Percentiles rank a stretch among this genome's conserved stretches.
phyloP scores from a whole-genome alignment of 2,329 filamentous ascomycete species.

The Lachnum nothofagi region DNA sequence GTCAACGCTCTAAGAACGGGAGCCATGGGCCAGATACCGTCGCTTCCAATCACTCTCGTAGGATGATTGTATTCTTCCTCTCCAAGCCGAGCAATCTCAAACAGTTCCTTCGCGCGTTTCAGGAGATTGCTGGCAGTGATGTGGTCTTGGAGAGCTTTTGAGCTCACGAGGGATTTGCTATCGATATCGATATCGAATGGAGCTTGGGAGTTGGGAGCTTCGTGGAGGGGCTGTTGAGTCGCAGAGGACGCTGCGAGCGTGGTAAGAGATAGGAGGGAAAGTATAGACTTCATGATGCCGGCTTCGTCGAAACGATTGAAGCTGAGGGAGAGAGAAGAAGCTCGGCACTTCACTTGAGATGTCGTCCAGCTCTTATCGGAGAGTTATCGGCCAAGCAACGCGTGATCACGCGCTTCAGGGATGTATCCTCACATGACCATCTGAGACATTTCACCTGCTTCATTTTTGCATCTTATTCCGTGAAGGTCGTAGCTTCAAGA shows the following conservation, averaged over 20 bases:
- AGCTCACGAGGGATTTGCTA: conserved; percentile 37
- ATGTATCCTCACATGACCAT: not conserved
- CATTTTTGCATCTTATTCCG: too few relatives aligned
- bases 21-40: conserved; percentile 40
- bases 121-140: conserved; percentile 55
- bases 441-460: conserved; percentile 2
- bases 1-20: conserved; percentile 7
- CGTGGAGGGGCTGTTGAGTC: conserved; percentile 10
- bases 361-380: not conserved
- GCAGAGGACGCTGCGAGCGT: conserved; percentile 10
- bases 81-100: conserved; percentile 54
- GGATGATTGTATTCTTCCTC: conserved; percentile 61
- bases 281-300: conserved; percentile 8
- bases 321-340: not conserved
- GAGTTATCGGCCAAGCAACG: conserved; percentile 3
- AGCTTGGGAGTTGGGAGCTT: not conserved
- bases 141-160: conserved; percentile 49
- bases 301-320: not conserved
- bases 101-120: conserved; percentile 56
- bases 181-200: conserved; percentile 4
- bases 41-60: conserved; percentile 65
- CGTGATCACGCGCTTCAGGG: not conserved
- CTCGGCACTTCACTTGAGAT: not conserved
- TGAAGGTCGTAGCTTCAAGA: too few relatives aligned
- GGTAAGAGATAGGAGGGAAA: conserved; percentile 4